phyloP scores from a whole-genome alignment of 2,329 filamentous ascomycete species.

The Berkeleyomyces basicola region DNA sequence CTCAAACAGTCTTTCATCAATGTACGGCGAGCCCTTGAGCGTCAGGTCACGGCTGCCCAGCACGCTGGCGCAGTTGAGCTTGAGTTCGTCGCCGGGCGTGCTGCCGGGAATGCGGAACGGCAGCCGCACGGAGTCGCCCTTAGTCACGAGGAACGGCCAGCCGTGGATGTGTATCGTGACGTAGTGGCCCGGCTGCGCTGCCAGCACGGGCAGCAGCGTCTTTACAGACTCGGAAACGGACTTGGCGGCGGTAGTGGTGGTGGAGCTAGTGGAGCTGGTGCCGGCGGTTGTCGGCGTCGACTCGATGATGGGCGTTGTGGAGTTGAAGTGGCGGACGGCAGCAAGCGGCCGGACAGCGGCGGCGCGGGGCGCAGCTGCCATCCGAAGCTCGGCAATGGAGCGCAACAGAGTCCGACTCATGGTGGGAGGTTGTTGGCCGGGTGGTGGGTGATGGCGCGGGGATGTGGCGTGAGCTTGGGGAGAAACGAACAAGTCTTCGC shows the following conservation, averaged over 20 bases:
- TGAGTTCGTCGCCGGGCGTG: slow-evolving; percentile 65
- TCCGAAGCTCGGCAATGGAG: slow-evolving; percentile 44
- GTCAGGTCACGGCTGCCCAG: slow-evolving; percentile 85
- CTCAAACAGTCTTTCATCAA: slow-evolving; percentile 71
- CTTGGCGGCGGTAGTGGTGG: slow-evolving; percentile 25
- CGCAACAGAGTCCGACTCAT: slow-evolving; percentile 47
- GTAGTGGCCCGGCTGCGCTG: slow-evolving; percentile 60
- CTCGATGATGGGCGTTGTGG: slow-evolving; percentile 9
- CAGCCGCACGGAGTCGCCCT: slow-evolving; percentile 58
- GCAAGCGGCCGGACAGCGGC: slow-evolving; percentile 30
- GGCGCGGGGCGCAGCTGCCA: slow-evolving; percentile 23
- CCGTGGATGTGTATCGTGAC: slow-evolving; percentile 66
- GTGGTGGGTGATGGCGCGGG: not conserved
- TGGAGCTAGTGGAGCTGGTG: slow-evolving; percentile 19
- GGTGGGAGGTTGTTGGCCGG: not conserved
- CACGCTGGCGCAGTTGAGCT: slow-evolving; percentile 68
- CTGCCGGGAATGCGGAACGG: slow-evolving; percentile 67
- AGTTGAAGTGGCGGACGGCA: slow-evolving; percentile 26
- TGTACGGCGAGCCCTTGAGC: slow-evolving; percentile 61
- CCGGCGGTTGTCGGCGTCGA: slow-evolving; percentile 19
- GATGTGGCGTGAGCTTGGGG: not conserved
- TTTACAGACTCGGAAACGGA: slow-evolving; percentile 34
- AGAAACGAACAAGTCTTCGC: not conserved
- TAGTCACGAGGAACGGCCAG: slow-evolving; percentile 61
- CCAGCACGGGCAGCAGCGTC: slow-evolving; percentile 51